Conservation (phyloP, 768 basidiomycete genomes). For the Cystofilobasidium bisporidii region DNA sequence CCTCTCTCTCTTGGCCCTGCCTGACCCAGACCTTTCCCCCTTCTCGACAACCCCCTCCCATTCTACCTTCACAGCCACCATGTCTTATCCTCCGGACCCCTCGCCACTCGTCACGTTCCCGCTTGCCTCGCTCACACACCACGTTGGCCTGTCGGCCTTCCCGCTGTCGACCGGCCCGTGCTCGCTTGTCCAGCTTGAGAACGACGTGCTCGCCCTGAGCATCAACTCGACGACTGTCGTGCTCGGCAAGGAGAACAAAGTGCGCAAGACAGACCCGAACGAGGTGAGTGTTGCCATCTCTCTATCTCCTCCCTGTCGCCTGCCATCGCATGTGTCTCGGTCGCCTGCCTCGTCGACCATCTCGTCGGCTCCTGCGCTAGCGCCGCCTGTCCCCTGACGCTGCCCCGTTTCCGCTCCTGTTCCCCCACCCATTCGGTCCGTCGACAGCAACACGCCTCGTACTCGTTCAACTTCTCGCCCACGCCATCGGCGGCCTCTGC, state of each 20-base stretch:
- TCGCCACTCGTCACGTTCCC: constrained; percentile 19
- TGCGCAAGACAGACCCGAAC: constrained; percentile 24
- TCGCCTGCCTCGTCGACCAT: too few species aligned
- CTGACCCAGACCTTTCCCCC: not conserved
- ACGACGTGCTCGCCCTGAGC: constrained; percentile 5
- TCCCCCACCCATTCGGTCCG: too few species aligned
- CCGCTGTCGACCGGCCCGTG: constrained; percentile 25
- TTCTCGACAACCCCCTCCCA: not conserved
- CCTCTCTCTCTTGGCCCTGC: not conserved
- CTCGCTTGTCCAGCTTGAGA: constrained; percentile 20
- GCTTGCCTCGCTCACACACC: constrained; percentile 18
- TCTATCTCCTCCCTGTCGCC: not conserved
- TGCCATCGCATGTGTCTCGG: not conserved
- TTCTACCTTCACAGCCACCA: not conserved
- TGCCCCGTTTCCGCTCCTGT: too few species aligned
- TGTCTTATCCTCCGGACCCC: constrained; percentile 7
- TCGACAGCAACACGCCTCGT: constrained; percentile 26
- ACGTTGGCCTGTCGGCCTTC: constrained; percentile 20
- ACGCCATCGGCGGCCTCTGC: not conserved
- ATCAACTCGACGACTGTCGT: constrained; percentile 24
- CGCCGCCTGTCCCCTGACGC: too few species aligned
- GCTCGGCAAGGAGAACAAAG: constrained; percentile 21
- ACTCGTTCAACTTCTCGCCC: constrained; percentile 25
- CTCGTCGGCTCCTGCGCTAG: too few species aligned
- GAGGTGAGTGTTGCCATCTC: not conserved